Percentiles rank a stretch among this genome's conserved stretches.
These are phyloP conservation scores for Coelastrella sp. DNA, from an alignment of 139 green algal species.

Conservation along the genomic window DNA sequence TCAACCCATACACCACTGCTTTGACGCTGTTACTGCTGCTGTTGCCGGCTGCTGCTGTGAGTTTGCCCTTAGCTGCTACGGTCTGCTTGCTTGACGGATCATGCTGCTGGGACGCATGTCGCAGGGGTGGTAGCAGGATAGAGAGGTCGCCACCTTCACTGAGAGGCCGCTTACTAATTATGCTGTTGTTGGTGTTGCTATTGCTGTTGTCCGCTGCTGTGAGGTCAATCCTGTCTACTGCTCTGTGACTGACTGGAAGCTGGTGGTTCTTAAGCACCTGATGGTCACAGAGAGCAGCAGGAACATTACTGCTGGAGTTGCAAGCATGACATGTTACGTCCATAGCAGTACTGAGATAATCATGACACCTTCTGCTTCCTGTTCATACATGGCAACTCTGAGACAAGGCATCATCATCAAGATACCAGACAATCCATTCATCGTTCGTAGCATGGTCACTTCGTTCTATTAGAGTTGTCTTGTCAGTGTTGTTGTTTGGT, in stretches of 20 bases:
- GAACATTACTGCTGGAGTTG: too few relatives aligned
- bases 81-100: neutral
- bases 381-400: too few relatives aligned
- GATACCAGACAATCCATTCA: too few relatives aligned
- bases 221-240: neutral
- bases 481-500: too few relatives aligned
- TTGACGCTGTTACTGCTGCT: constrained; percentile 28
- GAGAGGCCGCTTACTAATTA: neutral
- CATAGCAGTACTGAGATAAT: too few relatives aligned
- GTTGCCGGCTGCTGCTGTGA: neutral
- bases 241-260: neutral
- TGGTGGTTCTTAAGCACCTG: neutral
- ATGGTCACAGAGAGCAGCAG: neutral
- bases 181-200: too few relatives aligned
- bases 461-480: too few relatives aligned
- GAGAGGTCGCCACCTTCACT: neutral
- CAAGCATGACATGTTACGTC: too few relatives aligned
- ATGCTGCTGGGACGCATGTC: constrained; percentile 6
- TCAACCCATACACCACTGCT: constrained; percentile 67
- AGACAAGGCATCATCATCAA: too few relatives aligned
- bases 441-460: too few relatives aligned
- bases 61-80: neutral
- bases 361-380: too few relatives aligned
- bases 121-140: neutral
- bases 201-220: neutral